A percentile compares a stretch with the other conserved stretches of the same genome.
Evolutionary conservation across 805 yeast genomes (phyloP).

Genomic region (Ogataea paraovalis): DNA sequence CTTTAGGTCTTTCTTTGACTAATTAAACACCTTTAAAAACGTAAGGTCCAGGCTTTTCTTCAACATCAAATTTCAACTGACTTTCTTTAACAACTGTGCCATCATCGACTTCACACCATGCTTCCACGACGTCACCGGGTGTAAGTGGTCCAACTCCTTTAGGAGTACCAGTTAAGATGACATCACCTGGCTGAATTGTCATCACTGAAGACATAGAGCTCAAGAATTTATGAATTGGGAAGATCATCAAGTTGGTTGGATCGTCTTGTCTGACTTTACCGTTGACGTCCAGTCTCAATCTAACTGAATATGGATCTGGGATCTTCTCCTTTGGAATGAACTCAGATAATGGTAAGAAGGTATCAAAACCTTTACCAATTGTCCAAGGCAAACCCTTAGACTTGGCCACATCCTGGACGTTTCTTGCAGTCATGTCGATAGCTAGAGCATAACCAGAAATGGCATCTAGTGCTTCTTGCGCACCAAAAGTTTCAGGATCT

Average conservation of each 20-base stretch:
- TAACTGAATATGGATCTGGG: slow-evolving; percentile 70
- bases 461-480: slow-evolving; percentile 66
- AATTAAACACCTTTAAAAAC: slow-evolving; percentile 31
- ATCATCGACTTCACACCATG: slow-evolving; percentile 56
- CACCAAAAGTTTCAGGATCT: slow-evolving; percentile 50
- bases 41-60: slow-evolving; percentile 57
- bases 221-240: slow-evolving; percentile 77
- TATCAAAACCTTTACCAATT: slow-evolving; percentile 94
- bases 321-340: slow-evolving; percentile 64
- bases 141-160: slow-evolving; percentile 86
- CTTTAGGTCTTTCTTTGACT: no score
- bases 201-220: slow-evolving; percentile 81
- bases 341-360: slow-evolving; percentile 83
- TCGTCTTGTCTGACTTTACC: slow-evolving; percentile 70
- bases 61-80: slow-evolving; percentile 47
- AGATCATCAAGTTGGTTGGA: slow-evolving; percentile 77
- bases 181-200: slow-evolving; percentile 88
- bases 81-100: slow-evolving; percentile 45
- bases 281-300: slow-evolving; percentile 62
- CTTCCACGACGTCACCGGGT: slow-evolving; percentile 76
- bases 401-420: slow-evolving; percentile 93
- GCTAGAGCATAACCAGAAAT: slow-evolving; percentile 88
- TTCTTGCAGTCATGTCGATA: slow-evolving; percentile 91
- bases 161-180: slow-evolving; percentile 94
- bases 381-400: slow-evolving; percentile 95